A percentile compares a stretch with the other conserved stretches of the same genome.
These are phyloP conservation scores for Helichrysum umbraculigerum DNA, from an alignment of 129 eudicot genomes.

Conservation along the genomic window DNA sequence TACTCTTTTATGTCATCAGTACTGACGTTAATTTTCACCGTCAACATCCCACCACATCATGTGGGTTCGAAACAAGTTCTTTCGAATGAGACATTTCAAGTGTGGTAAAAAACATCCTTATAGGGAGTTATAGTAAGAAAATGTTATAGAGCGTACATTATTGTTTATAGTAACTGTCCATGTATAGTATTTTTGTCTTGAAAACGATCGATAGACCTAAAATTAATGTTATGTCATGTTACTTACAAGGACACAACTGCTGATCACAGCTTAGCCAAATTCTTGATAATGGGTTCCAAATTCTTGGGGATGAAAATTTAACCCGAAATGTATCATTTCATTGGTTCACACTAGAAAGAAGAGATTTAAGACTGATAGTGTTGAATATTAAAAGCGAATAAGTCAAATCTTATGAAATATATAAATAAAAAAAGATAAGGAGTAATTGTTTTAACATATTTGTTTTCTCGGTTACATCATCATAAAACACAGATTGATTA, in stretches of 20 bases:
- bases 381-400: not conserved
- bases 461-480: slow-evolving; percentile 1
- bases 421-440: not conserved
- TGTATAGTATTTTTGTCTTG: no score
- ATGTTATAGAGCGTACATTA: no score
- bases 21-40: no score
- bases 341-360: not conserved
- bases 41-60: no score
- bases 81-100: no score
- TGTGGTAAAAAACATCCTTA: no score
- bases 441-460: not conserved
- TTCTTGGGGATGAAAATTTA: not conserved
- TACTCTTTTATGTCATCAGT: no score
- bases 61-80: no score
- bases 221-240: not conserved
- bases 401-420: not conserved
- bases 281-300: not conserved
- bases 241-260: not conserved
- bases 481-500: not conserved
- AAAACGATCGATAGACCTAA: no score
- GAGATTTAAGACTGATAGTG: no score
- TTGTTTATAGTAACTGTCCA: no score
- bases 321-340: not conserved
- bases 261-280: not conserved
- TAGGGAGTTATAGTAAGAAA: no score